Conservation (phyloP, 1,284 basidiomycete genomes). For the Apiotrichum laibachii region DNA sequence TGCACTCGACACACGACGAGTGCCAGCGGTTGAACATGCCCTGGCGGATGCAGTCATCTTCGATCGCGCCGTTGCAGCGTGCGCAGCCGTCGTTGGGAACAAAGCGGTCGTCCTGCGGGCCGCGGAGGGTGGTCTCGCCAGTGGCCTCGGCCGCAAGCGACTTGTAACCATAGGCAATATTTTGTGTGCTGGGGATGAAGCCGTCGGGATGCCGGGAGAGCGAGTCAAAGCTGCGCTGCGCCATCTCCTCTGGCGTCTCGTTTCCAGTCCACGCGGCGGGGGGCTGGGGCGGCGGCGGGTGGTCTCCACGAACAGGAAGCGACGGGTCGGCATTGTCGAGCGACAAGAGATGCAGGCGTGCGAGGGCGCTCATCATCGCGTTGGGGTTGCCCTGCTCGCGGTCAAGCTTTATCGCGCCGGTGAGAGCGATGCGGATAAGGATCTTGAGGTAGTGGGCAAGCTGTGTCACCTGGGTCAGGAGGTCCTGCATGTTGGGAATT, state of each 20-base stretch:
- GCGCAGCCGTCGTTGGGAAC: constrained; percentile 76
- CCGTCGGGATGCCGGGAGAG: constrained; percentile 43
- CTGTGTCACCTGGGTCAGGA: constrained; percentile 96
- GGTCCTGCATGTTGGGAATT: constrained; percentile 81
- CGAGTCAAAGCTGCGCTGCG: constrained; percentile 42
- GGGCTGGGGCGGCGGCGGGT: constrained; percentile 21
- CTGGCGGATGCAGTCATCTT: constrained; percentile 92
- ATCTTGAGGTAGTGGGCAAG: constrained; percentile 99
- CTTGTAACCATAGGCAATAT: constrained; percentile 72
- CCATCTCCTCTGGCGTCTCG: constrained; percentile 38
- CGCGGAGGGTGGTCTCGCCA: constrained; percentile 74
- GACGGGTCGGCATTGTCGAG: constrained; percentile 80
- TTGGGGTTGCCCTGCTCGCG: constrained; percentile 77
- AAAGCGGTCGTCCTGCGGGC: constrained; percentile 41
- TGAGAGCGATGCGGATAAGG: constrained; percentile 94
- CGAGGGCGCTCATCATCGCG: constrained; percentile 85
- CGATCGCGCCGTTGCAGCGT: constrained; percentile 82
- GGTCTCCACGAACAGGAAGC: constrained; percentile 56
- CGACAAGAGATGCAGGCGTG: constrained; percentile 85
- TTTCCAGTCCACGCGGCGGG: constrained; percentile 19
- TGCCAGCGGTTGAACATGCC: constrained; percentile 97
- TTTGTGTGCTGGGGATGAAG: constrained; percentile 67
- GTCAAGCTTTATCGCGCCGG: constrained; percentile 92
- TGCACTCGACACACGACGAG: constrained; percentile 82
- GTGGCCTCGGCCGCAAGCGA: constrained; percentile 78